A percentile compares a stretch with the other conserved stretches of the same genome.
Evolutionary conservation across 1,284 basidiomycete species (phyloP).

Genomic region (Papiliotrema laurentii): DNA sequence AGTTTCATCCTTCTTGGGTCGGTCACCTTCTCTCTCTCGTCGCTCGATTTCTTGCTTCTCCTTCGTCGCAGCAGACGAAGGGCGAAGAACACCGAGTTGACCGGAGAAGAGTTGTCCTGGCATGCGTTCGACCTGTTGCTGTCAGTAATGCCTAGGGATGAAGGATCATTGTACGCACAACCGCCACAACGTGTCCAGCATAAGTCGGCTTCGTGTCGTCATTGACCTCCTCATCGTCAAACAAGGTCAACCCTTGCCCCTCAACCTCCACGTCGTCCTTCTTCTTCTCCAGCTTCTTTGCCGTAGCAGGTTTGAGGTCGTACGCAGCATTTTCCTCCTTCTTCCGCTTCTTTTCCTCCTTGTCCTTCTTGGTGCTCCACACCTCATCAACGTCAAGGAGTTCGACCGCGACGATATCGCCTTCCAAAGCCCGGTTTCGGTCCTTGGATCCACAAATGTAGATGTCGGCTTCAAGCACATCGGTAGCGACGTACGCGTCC

Average conservation of each 20-base stretch:
- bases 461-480: constrained; percentile 97
- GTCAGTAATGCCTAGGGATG: background rate
- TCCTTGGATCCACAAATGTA: constrained; percentile 99
- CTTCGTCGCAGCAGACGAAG: constrained; percentile 96
- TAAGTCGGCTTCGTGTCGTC: constrained; percentile 83
- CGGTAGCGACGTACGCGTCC: constrained; percentile 98
- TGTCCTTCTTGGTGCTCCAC: constrained; percentile 99
- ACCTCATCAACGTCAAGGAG: constrained; percentile 97
- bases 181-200: constrained; percentile 95
- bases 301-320: constrained; percentile 61
- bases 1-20: constrained; percentile 46
- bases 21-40: constrained; percentile 87
- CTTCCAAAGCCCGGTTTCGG: constrained; percentile 95
- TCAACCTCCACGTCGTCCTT: constrained; percentile 99
- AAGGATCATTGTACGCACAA: constrained; percentile 51
- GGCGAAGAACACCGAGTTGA: constrained; percentile 88
- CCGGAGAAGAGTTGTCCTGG: constrained; percentile 98
- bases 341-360: constrained; percentile 99
- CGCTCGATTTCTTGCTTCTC: constrained; percentile 99
- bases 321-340: constrained; percentile 98
- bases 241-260: constrained; percentile 91
- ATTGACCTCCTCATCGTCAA: constrained; percentile 97
- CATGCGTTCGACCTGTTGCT: constrained; percentile 73
- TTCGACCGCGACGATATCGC: constrained; percentile 98
- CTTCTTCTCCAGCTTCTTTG: constrained; percentile 96